These are phyloP conservation scores for Auriscalpium orientale DNA, from an alignment of 768 basidiomycete genomes.

Conservation along the genomic window DNA sequence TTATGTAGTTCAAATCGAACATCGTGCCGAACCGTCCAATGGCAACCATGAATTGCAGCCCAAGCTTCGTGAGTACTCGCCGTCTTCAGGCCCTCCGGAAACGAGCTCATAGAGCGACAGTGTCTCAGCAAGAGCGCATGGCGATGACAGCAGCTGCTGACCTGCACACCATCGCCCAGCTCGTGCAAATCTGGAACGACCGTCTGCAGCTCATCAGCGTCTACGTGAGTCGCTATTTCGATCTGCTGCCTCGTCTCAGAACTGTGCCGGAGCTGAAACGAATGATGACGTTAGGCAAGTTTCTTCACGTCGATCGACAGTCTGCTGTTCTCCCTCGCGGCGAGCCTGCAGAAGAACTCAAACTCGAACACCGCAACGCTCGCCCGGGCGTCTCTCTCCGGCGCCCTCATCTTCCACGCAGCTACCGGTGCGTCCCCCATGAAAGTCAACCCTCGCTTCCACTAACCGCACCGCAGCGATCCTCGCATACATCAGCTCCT, in stretches of 20 bases:
- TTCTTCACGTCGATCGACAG: constrained; percentile 14
- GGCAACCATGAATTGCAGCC: too few species aligned
- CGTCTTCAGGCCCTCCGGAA: too few species aligned
- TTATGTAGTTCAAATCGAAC: too few species aligned
- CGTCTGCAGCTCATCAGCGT: constrained; percentile 10
- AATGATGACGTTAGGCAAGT: background rate
- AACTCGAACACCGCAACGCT: background rate
- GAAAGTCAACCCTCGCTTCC: background rate
- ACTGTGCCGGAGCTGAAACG: too few species aligned
- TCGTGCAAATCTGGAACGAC: constrained; percentile 10
- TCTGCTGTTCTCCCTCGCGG: background rate
- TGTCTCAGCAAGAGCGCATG: background rate
- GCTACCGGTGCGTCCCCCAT: constrained; percentile 8
- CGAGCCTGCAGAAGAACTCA: background rate
- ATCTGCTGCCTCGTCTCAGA: too few species aligned
- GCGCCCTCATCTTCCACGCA: constrained; percentile 14
- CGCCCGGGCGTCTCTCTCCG: constrained; percentile 5
- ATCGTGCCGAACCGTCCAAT: too few species aligned
- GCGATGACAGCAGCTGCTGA: background rate
- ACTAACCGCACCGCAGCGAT: constrained; percentile 3
- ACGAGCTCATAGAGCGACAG: too few species aligned
- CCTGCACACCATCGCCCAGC: background rate
- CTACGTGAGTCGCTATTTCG: background rate
- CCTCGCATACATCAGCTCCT: constrained; percentile 8
- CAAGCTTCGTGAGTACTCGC: too few species aligned